Evolutionary conservation across 345 rosid genomes (phyloP), one percentile per base, ranked within the genome.

Genomic region (Citrus australasica): DNA sequence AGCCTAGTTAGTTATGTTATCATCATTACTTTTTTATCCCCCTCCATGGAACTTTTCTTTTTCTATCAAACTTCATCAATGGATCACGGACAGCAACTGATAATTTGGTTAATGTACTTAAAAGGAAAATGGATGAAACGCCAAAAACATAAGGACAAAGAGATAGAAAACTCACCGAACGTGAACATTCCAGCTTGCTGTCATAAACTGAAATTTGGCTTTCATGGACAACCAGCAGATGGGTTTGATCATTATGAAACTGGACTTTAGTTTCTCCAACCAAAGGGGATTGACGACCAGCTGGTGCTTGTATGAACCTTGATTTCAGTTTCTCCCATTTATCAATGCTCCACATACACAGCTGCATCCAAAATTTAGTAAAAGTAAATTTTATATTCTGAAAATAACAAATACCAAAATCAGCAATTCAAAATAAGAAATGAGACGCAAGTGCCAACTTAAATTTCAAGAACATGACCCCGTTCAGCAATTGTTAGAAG

Each of bases 321-420:
- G 71, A 77, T 63, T 74, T 79, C 87, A 82, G 82, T 78, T 87
- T 93, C 82, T 90, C 95, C 98, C 98, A 93, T 64, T 87, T 90
- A 79, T 93, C 95, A 71, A 86, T 87, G 84, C 88, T 93, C 94
- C 95, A 91, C 74, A 88, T 86, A 77, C 91, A 91, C 28, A 93
- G 82, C 98, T 93, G 77, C 75, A 79, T 62, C 67, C 25, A 37
- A 60, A 35, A 62, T 69, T 35, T 32, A 56, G 16, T 9, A 24
- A 48, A 77, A 59, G 46, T 40, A 28, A 59, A 46, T 24, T 30
- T 63, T n/a, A 70, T 48, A 33, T 30, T 5, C 6, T n/a, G 24
- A 7, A 46, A 48, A 30, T n/a, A 3, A 76, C 11, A 33, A 63
- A 27, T 58, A 71, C 46, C 16, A n/a, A 48, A 14, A 33, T 42